These are phyloP conservation scores for Trichosporon sp. DNA, from an alignment of 1,284 basidiomycete species.

Conservation along the genomic window DNA sequence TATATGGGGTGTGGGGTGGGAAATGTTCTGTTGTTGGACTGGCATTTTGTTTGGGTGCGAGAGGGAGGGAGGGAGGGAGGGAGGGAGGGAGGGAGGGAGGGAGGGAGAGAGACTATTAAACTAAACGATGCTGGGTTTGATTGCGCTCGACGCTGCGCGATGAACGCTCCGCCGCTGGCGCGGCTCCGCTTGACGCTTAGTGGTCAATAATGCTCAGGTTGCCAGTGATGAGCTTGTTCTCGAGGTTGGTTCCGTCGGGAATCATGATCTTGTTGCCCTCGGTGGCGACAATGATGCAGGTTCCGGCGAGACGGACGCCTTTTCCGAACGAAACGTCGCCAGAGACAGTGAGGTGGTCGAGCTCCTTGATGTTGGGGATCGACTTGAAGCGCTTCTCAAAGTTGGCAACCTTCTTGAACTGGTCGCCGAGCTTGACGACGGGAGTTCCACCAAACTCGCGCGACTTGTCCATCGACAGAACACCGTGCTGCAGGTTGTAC, in stretches of 20 bases:
- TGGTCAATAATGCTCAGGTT: constrained; percentile 64
- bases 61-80: no score
- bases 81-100: no score
- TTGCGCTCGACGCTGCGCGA: no score
- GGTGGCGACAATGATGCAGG: constrained; percentile 85
- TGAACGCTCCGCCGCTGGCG: no score
- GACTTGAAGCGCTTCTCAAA: constrained; percentile 91
- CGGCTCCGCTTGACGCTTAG: constrained; percentile 36
- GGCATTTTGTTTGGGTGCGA: not conserved
- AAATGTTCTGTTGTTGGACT: not conserved
- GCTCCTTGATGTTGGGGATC: constrained; percentile 89
- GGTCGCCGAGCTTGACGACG: constrained; percentile 93
- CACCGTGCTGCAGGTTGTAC: constrained; percentile 92
- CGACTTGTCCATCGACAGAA: constrained; percentile 84
- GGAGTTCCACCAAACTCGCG: constrained; percentile 92
- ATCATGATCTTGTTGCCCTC: constrained; percentile 95
- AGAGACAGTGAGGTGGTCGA: constrained; percentile 95
- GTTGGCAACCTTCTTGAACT: constrained; percentile 79
- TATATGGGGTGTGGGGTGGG: not conserved
- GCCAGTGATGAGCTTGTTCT: constrained; percentile 72
- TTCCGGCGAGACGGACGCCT: constrained; percentile 83
- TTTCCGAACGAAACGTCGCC: constrained; percentile 96
- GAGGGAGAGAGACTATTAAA: not conserved
- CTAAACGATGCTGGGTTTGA: not conserved
- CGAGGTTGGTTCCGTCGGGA: constrained; percentile 90